Evolutionary conservation across 1,284 basidiomycete genomes (phyloP).

Genomic region (Marasmius oreades): DNA sequence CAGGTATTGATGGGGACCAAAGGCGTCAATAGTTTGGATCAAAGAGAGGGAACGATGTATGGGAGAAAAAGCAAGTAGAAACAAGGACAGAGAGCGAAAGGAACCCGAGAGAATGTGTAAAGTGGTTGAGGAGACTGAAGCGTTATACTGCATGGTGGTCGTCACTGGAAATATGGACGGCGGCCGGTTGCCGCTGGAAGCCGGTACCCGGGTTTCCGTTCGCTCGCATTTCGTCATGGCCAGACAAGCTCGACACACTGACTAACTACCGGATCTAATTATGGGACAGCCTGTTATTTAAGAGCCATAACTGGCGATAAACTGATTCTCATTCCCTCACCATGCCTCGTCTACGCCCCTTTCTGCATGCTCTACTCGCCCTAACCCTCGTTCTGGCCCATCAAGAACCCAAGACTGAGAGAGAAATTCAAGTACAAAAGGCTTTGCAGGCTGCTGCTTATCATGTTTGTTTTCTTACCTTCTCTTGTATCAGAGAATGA

Average conservation of each 20-base stretch:
- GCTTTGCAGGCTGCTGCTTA: conserved; percentile 46
- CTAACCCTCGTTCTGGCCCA: conserved; percentile 28
- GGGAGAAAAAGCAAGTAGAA: conserved; percentile 43
- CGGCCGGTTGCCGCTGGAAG: too few relatives aligned
- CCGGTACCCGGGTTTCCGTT: background rate
- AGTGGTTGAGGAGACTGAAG: conserved; percentile 2
- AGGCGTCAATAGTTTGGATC: conserved; percentile 36
- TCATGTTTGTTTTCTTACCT: conserved; percentile 31
- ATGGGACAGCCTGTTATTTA: too few relatives aligned
- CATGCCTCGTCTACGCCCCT: background rate
- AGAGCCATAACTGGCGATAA: too few relatives aligned
- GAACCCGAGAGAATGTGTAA: conserved; percentile 43
- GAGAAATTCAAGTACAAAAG: conserved; percentile 42
- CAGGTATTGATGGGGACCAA: conserved; percentile 48
- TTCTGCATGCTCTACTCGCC: conserved; percentile 2
- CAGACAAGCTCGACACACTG: too few relatives aligned
- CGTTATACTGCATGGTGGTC: too few relatives aligned
- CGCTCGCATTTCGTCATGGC: too few relatives aligned
- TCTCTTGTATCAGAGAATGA: background rate
- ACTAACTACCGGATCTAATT: too few relatives aligned
- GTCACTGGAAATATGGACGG: background rate
- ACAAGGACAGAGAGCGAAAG: conserved; percentile 45
- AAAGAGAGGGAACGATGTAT: conserved; percentile 33
- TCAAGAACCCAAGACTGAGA: conserved; percentile 35
- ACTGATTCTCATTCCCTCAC: too few relatives aligned